Conservation (phyloP, 139 green algal genomes). For the Diplosphaera chodatii region DNA sequence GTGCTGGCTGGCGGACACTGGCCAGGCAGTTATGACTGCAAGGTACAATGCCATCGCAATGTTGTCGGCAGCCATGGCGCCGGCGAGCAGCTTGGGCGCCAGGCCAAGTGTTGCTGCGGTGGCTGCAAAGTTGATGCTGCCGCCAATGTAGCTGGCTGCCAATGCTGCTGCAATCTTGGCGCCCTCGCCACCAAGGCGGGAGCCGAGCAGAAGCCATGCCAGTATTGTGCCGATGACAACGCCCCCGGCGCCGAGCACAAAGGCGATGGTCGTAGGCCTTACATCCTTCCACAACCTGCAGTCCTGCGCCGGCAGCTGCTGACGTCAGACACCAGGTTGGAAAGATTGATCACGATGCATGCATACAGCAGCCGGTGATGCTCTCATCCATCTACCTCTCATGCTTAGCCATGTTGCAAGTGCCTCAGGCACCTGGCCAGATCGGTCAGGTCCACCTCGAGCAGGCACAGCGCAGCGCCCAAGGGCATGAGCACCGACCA, state of each 20-base stretch:
- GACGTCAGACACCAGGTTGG: too few species aligned
- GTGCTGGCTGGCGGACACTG: not conserved
- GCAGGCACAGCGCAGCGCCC: conserved; percentile 51
- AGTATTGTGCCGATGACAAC: conserved; percentile 51
- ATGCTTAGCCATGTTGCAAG: too few species aligned
- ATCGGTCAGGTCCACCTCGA: conserved; percentile 50
- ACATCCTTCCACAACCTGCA: conserved; percentile 31
- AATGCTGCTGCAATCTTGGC: conserved; percentile 58
- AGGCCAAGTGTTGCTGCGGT: conserved; percentile 39
- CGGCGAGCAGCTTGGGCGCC: conserved; percentile 27
- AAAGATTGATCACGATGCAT: too few species aligned
- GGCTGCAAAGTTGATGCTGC: conserved; percentile 74
- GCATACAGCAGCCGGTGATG: too few species aligned
- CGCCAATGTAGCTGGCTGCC: conserved; percentile 74
- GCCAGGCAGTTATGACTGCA: conserved; percentile 35
- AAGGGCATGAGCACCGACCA: conserved; percentile 59
- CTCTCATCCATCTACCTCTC: too few species aligned
- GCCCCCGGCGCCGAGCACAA: conserved; percentile 42
- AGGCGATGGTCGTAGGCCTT: conserved; percentile 36
- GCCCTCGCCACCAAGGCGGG: conserved; percentile 34
- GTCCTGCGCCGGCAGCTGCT: too few species aligned
- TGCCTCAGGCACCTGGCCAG: not conserved
- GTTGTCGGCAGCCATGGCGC: conserved; percentile 71
- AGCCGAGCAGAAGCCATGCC: conserved; percentile 37
- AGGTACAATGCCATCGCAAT: conserved; percentile 67